phyloP scores from a whole-genome alignment of 257 asterid genomes.

The Solanum phureja region DNA sequence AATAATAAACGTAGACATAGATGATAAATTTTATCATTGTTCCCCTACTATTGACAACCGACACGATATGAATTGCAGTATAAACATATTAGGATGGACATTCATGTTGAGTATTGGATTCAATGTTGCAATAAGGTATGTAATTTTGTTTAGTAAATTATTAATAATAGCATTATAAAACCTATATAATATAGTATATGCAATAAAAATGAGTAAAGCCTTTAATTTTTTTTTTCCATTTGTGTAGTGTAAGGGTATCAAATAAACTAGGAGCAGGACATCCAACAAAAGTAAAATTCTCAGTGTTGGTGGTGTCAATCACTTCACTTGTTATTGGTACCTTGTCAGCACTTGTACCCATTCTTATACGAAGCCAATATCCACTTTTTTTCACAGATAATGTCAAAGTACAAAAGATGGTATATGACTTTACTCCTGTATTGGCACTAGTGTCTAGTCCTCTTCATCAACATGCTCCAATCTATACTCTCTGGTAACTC shows the following conservation, averaged over 20 bases:
- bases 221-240: too few relatives aligned
- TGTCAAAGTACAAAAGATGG: neutral
- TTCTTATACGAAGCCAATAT: neutral
- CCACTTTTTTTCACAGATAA: neutral
- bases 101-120: slow-evolving; percentile 6
- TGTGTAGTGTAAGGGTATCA: neutral
- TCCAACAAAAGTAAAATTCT: neutral
- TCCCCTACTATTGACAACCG: neutral
- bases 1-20: too few relatives aligned
- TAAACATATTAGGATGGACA: slow-evolving; percentile 5
- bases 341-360: neutral
- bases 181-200: too few relatives aligned
- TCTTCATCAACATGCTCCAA: neutral
- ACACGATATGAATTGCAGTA: neutral
- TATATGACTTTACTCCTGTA: slow-evolving; percentile 4
- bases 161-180: too few relatives aligned
- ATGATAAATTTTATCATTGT: too few relatives aligned
- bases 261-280: slow-evolving; percentile 3
- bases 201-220: neutral
- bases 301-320: neutral
- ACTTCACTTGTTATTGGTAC: neutral
- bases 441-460: neutral
- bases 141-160: neutral
- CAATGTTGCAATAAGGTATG: slow-evolving; percentile 8
- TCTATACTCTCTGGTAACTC: neutral